Evolutionary conservation across 108 stramenopile species (phyloP).

Genomic region (Skeletonema marinoi): DNA sequence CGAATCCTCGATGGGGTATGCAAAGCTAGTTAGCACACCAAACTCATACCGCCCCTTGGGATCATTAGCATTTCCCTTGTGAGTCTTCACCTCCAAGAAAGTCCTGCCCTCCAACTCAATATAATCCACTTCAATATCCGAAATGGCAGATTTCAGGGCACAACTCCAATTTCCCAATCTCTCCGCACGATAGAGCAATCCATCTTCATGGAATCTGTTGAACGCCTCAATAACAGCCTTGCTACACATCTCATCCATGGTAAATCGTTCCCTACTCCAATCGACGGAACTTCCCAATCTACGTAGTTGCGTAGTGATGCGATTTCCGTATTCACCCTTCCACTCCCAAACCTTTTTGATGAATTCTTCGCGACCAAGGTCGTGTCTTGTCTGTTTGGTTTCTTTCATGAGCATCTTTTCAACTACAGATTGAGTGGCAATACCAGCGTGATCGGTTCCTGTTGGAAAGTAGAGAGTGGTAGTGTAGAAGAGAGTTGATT

Average conservation of each 20-base stretch:
- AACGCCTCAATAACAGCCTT: conserved; percentile 93
- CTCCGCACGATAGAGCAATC: conserved; percentile 93
- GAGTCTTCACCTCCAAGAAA: conserved; percentile 93
- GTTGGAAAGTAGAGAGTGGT: background rate
- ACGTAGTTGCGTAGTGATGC: conserved; percentile 92
- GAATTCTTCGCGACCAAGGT: conserved; percentile 96
- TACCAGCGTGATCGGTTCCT: conserved; percentile 99
- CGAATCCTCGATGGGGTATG: conserved; percentile 92
- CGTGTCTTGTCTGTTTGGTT: conserved; percentile 89
- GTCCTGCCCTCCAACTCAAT: conserved; percentile 94
- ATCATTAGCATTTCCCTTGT: conserved; percentile 91
- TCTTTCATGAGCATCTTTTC: conserved; percentile 98
- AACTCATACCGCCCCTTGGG: conserved; percentile 96
- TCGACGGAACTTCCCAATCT: conserved; percentile 92
- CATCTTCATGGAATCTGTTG: conserved; percentile 93
- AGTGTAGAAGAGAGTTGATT: background rate
- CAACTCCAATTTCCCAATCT: conserved; percentile 98
- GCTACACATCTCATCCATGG: conserved; percentile 97
- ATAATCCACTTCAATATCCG: conserved; percentile 98
- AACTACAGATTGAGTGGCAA: conserved; percentile 99
- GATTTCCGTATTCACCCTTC: conserved; percentile 95
- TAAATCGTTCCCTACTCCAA: conserved; percentile 97
- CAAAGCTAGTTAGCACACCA: conserved; percentile 95
- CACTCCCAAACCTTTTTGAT: conserved; percentile 98
- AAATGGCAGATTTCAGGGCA: conserved; percentile 97